Evolutionary conservation across 768 basidiomycete genomes (phyloP), one percentile per base, ranked within the genome.

Genomic region (Coprinopsis sp.): DNA sequence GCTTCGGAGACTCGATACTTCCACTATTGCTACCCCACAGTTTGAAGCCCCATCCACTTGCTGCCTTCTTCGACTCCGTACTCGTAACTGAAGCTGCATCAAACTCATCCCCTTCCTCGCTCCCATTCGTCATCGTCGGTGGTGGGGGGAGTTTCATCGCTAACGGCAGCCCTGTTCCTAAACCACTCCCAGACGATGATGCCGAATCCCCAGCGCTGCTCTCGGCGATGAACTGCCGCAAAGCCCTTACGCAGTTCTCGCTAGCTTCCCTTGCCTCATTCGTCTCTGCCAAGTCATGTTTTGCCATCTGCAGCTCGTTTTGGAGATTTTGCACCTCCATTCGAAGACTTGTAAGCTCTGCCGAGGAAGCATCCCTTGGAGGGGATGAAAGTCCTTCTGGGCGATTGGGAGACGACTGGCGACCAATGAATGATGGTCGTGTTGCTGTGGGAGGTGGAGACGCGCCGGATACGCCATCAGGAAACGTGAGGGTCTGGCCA

Each of bases 191-290:
- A 21, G 44, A 39, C 40, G 41, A 40, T 44, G 37, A 54, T 24
- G 40, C 55, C 52, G 14, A 44, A 18, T 56, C 64, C 7, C 85
- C 85, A 39, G 87, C 71, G 47, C 81, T 79, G 60, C 84, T 81
- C 53, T 88, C 81, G 18, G 78, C 79, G 53, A 91, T 90, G 59
- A 87, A 97, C 47, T 82, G 84, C 29, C 92, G 76, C 33, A 98
- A 69, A 0, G 87, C 89, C 45, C 78, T 81, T 53, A 88, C 81
- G 60, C 91, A 93, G 1, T 77, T 77, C 54, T 97, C 92, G 28
- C 87, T 89, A 3, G 94, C 94, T 58, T 91, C 83, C 38, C 78
- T 83, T 1, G 82, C 74, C 58, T 95, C 92, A 30, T 59, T 69
- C 37, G 95, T 66, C 25, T 55, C 54, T 14, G 22, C 40, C n/a